These are phyloP conservation scores for Aspergillus campestris DNA, from an alignment of 495 filamentous ascomycete genomes.

Conservation along the genomic window DNA sequence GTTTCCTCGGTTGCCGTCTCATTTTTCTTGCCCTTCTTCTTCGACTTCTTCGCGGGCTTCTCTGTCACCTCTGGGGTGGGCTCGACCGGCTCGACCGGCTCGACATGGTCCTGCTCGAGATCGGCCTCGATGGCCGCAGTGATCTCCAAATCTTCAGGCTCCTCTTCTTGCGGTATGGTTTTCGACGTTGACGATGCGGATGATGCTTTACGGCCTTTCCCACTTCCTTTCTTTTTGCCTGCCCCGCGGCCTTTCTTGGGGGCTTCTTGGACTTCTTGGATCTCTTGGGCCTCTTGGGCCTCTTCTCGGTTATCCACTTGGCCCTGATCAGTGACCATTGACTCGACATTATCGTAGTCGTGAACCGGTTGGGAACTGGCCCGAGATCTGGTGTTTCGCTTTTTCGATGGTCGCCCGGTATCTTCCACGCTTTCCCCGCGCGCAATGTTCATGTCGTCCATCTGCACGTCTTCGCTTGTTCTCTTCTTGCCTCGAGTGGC, in stretches of 20 bases:
- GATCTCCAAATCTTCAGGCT: slow-evolving; percentile 55
- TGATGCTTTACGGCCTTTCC: slow-evolving; percentile 46
- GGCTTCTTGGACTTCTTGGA: slow-evolving; percentile 19
- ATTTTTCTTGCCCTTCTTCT: slow-evolving; percentile 26
- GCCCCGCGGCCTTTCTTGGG: slow-evolving; percentile 30
- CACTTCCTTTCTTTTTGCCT: slow-evolving; percentile 34
- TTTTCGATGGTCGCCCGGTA: slow-evolving; percentile 50
- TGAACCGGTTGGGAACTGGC: slow-evolving; percentile 28
- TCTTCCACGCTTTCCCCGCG: slow-evolving; percentile 11
- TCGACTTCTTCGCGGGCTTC: slow-evolving; percentile 31
- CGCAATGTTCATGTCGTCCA: slow-evolving; percentile 27
- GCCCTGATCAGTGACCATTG: slow-evolving; percentile 16
- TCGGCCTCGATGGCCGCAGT: slow-evolving; percentile 62
- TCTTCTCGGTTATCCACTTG: slow-evolving; percentile 19
- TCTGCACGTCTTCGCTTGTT: slow-evolving; percentile 50
- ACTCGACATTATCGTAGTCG: slow-evolving; percentile 10
- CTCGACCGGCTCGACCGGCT: slow-evolving; percentile 7
- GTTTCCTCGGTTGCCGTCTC: slow-evolving; percentile 23
- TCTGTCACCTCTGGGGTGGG: slow-evolving; percentile 22
- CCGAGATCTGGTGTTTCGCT: slow-evolving; percentile 50
- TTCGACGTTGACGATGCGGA: slow-evolving; percentile 40
- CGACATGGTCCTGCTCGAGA: slow-evolving; percentile 31
- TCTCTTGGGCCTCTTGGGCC: slow-evolving; percentile 23
- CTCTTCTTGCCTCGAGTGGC: slow-evolving; percentile 54
- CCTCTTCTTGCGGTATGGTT: slow-evolving; percentile 23